Conservation (phyloP, 257 asterid species). For the Coffea canephora region DNA sequence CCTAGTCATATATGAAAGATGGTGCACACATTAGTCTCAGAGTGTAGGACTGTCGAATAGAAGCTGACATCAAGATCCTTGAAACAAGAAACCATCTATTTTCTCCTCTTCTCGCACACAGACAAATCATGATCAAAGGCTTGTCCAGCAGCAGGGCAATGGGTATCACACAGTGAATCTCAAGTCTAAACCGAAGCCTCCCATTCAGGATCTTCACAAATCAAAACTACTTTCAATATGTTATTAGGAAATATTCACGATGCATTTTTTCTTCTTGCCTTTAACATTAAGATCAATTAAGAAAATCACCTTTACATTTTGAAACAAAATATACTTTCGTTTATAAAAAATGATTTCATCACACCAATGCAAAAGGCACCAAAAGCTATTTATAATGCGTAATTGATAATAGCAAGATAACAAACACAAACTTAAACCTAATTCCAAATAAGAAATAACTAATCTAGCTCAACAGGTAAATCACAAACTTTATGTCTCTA, state of each 20-base stretch:
- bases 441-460: neutral
- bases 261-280: neutral
- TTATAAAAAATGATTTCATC: neutral
- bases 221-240: neutral
- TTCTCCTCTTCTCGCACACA: neutral
- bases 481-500: neutral
- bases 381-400: neutral
- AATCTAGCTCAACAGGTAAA: neutral
- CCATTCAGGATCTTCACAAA: neutral
- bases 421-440: neutral
- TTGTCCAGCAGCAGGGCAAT: neutral
- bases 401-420: neutral
- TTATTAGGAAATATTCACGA: neutral
- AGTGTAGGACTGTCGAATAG: neutral
- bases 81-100: neutral
- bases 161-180: neutral
- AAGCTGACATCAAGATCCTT: neutral
- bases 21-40: neutral
- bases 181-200: neutral
- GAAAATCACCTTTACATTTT: neutral
- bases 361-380: neutral
- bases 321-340: neutral
- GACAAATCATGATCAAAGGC: neutral
- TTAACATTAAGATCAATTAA: neutral
- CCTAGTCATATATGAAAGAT: neutral